Base-by-base conservation (phyloP, 2,329 filamentous ascomycete species). In the Elsinoe fawcettii region DNA sequence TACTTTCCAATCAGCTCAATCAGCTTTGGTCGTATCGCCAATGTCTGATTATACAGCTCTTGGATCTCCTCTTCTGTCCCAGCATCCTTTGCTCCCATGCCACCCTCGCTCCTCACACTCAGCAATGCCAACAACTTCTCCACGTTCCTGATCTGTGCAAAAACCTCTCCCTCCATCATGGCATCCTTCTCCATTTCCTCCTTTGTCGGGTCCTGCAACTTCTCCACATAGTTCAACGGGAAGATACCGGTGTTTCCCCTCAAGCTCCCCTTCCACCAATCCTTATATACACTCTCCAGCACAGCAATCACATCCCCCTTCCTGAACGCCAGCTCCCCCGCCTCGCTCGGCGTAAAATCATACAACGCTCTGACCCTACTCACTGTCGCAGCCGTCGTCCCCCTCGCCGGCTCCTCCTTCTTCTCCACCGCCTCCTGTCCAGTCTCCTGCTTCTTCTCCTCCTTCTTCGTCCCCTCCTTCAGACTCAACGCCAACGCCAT, bases 1-100 rank as follows among this genome's bases (percentile, higher is more conserved):
- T 99, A 99, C 71, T 97, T 97, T 61, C 95, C 93, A 69, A 99
- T 99, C 51, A 99, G 76, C 75, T 97, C 95, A 69, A 99, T 97
- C 61, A 99, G 76, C 75, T 99, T 99, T 11, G 93, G 93, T 30
- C 93, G 82, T 66, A 99, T 99, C 2, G 91, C 88, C 62, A 97
- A 74, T 0, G 93, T 97, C 62, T 91, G 90, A 69, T 99, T 91
- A 68, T 99, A 99, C 32, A 87, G 65, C 80, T 63, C 86, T 55
- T 90, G 95, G 61, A 99, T 96, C 75, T 99, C 93, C 71, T 99
- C 93, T 63, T 96, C 96, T 65, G 69, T 67, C 22, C 68, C 64
- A 60, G 68, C 66, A 20, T 97, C 93, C 67, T 95, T 87, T 58
- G 91, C 87, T 63, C 90, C 86, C n/a, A 65, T 67, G 12, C 68